A percentile compares a stretch with the other conserved stretches of the same genome.
Evolutionary conservation across 148 eudicot genomes (phyloP).

Genomic region (Camellia lanceoleosa): DNA sequence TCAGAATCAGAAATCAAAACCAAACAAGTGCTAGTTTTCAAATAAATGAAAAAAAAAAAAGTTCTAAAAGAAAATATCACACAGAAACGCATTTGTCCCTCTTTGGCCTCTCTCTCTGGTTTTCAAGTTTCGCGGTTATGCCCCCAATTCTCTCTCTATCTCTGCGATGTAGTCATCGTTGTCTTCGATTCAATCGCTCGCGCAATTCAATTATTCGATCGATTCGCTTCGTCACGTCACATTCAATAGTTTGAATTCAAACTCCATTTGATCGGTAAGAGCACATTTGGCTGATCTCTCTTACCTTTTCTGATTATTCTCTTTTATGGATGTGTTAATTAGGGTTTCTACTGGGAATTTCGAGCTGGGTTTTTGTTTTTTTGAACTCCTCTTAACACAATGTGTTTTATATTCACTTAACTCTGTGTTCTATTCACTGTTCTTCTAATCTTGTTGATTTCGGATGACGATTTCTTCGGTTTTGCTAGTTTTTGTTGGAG

Average conservation of each 20-base stretch:
- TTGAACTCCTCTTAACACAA: neutral
- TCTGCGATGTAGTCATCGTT: neutral
- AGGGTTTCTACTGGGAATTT: conserved; percentile 15
- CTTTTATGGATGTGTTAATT: conserved; percentile 4
- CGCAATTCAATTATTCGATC: neutral
- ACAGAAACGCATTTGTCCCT: neutral
- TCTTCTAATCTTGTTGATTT: neutral
- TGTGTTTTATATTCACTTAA: neutral
- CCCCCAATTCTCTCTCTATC: conserved; percentile 15
- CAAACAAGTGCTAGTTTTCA: neutral
- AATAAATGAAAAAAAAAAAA: conserved; percentile 5
- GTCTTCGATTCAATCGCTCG: neutral
- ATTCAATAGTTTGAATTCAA: neutral
- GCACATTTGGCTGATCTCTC: neutral
- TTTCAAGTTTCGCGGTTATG: conserved; percentile 36
- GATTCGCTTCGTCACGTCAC: neutral
- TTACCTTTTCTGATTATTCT: neutral
- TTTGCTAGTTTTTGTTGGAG: neutral
- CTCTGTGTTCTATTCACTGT: neutral
- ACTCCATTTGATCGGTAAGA: conserved; percentile 17
- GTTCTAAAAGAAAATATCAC: neutral
- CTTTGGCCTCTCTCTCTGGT: conserved; percentile 12
- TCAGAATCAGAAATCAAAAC: neutral
- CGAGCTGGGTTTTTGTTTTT: neutral
- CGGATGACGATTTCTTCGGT: neutral